Percentiles rank a stretch among this genome's conserved stretches.
Evolutionary conservation across 129 eudicot species (phyloP).

Genomic region (Apium graveolens): DNA sequence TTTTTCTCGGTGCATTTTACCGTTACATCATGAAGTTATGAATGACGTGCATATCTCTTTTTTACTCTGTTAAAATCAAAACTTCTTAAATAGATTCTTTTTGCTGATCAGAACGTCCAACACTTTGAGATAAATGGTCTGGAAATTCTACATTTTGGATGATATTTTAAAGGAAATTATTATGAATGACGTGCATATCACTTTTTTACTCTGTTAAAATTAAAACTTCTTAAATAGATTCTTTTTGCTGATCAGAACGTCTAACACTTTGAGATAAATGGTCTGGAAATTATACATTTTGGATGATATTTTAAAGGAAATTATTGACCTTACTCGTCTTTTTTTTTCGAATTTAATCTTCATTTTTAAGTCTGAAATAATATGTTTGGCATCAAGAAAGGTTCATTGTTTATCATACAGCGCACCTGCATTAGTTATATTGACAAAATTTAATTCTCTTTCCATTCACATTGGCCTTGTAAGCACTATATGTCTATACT

Average conservation of each 20-base stretch:
- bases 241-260: not conserved
- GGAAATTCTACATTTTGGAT: not conserved
- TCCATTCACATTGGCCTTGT: too few species aligned
- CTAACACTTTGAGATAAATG: not conserved
- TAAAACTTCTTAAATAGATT: not conserved
- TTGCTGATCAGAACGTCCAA: not conserved
- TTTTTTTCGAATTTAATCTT: not conserved
- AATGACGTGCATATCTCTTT: not conserved
- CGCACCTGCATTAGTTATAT: too few species aligned
- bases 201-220: not conserved
- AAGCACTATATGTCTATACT: not conserved
- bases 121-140: not conserved
- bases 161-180: not conserved
- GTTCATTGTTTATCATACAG: too few species aligned
- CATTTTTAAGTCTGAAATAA: not conserved
- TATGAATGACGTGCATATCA: not conserved
- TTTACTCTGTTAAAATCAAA: not conserved
- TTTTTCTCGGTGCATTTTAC: not conserved
- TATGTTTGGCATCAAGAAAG: not conserved
- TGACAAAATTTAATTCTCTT: too few species aligned
- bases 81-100: not conserved
- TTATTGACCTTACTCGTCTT: not conserved
- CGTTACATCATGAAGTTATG: not conserved
- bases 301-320: not conserved
- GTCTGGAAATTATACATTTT: not conserved